Percentiles rank a stretch among this genome's conserved stretches.
These are phyloP conservation scores for Ceratobasidium sp. DNA, from an alignment of 1,284 basidiomycete genomes.

Conservation along the genomic window DNA sequence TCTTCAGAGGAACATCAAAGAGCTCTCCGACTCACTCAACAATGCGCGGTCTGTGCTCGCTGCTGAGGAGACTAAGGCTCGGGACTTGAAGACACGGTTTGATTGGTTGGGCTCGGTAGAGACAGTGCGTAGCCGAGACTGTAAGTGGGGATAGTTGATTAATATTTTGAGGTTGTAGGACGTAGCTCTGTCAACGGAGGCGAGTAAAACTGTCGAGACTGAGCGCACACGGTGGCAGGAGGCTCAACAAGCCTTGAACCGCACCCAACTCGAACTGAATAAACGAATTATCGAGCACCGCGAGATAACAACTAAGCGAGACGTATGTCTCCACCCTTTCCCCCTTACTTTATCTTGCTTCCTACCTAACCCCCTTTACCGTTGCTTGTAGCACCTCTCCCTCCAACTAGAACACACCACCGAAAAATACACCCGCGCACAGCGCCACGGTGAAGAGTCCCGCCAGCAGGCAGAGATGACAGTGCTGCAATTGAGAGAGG, in stretches of 20 bases:
- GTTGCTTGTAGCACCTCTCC: conserved; percentile 5
- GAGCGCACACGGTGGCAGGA: conserved; percentile 26
- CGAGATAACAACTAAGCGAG: conserved; percentile 35
- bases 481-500: conserved; percentile 22
- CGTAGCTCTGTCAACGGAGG: conserved; percentile 25
- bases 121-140: conserved; percentile 1
- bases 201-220: conserved; percentile 20
- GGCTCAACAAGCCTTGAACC: conserved; percentile 13
- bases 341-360: neutral
- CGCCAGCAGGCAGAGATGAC: conserved; percentile 23
- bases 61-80: conserved; percentile 19
- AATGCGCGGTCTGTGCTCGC: conserved; percentile 8
- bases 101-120: conserved; percentile 27
- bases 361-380: neutral
- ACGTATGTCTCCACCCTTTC: conserved; percentile 7
- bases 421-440: conserved; percentile 24
- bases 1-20: conserved; percentile 28
- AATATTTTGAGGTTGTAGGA: conserved; percentile 14
- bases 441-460: conserved; percentile 33
- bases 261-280: conserved; percentile 24
- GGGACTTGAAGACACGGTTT: conserved; percentile 30
- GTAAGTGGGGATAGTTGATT: neutral
- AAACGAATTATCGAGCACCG: conserved; percentile 36
- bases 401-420: conserved; percentile 24
- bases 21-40: conserved; percentile 20